Conservation (phyloP, 139 green algal genomes). For the Chlorella sorokiniana region DNA sequence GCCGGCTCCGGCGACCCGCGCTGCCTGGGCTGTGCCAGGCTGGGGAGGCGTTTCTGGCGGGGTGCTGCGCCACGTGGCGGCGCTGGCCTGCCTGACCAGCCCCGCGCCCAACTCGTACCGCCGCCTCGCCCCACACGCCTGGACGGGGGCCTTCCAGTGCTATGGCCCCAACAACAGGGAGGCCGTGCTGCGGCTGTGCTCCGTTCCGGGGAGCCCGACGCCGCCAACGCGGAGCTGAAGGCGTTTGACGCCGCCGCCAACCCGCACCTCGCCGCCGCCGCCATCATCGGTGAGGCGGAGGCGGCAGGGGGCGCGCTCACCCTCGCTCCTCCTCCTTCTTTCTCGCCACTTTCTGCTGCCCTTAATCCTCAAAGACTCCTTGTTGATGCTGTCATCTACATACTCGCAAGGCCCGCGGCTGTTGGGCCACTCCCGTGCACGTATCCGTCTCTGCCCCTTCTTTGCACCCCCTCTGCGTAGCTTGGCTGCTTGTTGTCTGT, state of each 20-base stretch:
- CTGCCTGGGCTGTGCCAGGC: slow-evolving; percentile 2
- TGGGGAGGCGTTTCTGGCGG: slow-evolving; percentile 52
- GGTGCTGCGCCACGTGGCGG: slow-evolving; percentile 61
- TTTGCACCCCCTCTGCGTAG: no score
- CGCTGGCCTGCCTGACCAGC: slow-evolving; percentile 57
- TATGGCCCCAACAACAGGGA: slow-evolving; percentile 61
- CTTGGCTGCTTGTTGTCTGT: no score
- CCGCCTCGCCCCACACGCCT: slow-evolving; percentile 50
- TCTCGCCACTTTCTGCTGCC: no score
- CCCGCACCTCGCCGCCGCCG: slow-evolving; percentile 66
- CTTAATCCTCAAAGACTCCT: background rate
- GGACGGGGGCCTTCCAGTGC: slow-evolving; percentile 56
- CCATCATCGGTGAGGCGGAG: slow-evolving; percentile 34
- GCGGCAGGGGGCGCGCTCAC: background rate
- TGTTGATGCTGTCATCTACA: no score
- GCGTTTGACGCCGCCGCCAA: slow-evolving; percentile 63
- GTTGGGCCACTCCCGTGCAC: no score
- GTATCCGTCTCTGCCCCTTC: no score
- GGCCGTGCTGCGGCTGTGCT: slow-evolving; percentile 50
- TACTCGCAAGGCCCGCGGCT: no score
- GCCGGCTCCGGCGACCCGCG: background rate
- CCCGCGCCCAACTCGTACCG: slow-evolving; percentile 53
- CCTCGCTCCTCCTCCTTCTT: no score
- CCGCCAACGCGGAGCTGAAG: slow-evolving; percentile 61
- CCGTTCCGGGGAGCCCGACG: background rate